Evolutionary conservation across 2,329 filamentous ascomycete species (phyloP).

Genomic region (Sarocladiaceae sp.): DNA sequence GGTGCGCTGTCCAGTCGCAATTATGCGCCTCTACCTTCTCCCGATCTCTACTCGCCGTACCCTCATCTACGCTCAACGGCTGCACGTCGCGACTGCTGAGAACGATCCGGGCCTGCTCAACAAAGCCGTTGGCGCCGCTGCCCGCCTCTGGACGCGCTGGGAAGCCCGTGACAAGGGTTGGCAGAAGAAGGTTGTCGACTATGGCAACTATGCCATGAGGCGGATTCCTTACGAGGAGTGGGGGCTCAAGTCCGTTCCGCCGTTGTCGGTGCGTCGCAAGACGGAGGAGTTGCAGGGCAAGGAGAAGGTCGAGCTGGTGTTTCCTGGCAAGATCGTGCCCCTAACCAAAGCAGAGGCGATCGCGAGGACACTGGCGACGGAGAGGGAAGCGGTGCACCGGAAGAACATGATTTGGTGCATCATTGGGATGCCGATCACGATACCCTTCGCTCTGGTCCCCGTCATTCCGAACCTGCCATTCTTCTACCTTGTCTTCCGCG

Average conservation of each 20-base stretch:
- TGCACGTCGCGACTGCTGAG: conserved; percentile 49
- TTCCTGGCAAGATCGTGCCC: conserved; percentile 65
- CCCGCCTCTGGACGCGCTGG: conserved; percentile 77
- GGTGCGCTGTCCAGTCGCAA: no score
- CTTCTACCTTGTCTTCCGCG: conserved; percentile 88
- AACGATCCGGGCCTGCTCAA: conserved; percentile 52
- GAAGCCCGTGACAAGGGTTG: conserved; percentile 78
- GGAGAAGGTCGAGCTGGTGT: conserved; percentile 67
- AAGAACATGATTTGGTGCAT: conserved; percentile 75
- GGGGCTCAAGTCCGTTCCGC: conserved; percentile 90
- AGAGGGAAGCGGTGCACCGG: conserved; percentile 72
- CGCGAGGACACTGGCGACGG: conserved; percentile 67
- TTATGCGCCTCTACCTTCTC: conserved; percentile 89
- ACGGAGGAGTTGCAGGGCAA: conserved; percentile 56
- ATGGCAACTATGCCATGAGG: conserved; percentile 79
- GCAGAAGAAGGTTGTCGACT: conserved; percentile 80
- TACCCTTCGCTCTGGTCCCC: conserved; percentile 77
- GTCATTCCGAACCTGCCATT: conserved; percentile 94
- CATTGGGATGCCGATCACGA: conserved; percentile 73
- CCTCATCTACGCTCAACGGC: conserved; percentile 83
- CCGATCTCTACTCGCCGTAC: conserved; percentile 88
- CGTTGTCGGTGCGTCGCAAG: conserved; percentile 61
- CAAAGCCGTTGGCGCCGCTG: conserved; percentile 62
- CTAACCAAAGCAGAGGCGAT: conserved; percentile 56
- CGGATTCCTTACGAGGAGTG: conserved; percentile 96